Evolutionary conservation across 768 basidiomycete species (phyloP).

Genomic region (Xerocomus potaroensis): DNA sequence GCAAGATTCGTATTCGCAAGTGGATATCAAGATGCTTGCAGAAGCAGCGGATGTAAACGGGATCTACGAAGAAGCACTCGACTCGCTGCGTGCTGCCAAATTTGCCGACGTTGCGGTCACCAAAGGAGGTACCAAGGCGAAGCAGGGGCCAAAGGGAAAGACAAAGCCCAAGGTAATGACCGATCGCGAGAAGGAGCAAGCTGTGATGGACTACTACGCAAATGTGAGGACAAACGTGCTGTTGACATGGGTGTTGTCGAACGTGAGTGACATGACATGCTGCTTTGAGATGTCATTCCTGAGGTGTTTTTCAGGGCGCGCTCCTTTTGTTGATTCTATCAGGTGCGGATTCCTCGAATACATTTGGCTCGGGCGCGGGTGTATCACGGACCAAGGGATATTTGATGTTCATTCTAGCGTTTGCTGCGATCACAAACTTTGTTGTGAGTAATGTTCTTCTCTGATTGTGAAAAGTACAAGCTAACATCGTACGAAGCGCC

Average conservation of each 20-base stretch:
- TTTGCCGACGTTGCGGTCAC: slow-evolving; percentile 26
- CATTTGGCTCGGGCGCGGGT: slow-evolving; percentile 49
- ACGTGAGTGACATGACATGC: slow-evolving; percentile 45
- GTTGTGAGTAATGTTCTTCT: slow-evolving; percentile 38
- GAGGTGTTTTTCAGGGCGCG: slow-evolving; percentile 45
- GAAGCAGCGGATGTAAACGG: slow-evolving; percentile 79
- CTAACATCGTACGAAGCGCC: slow-evolving; percentile 38
- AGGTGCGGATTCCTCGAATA: slow-evolving; percentile 48
- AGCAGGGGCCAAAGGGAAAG: slow-evolving; percentile 2
- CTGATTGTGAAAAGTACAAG: background rate
- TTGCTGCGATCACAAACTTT: slow-evolving; percentile 74
- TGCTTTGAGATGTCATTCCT: background rate
- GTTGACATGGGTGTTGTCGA: slow-evolving; percentile 79
- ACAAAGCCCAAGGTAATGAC: slow-evolving; percentile 29
- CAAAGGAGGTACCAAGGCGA: slow-evolving; percentile 10
- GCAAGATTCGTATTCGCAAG: slow-evolving; percentile 74
- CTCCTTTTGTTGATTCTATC: slow-evolving; percentile 68
- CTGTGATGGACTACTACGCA: slow-evolving; percentile 83
- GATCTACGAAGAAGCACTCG: slow-evolving; percentile 79
- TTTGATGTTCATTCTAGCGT: slow-evolving; percentile 74
- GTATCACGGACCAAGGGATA: slow-evolving; percentile 66
- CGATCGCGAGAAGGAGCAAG: slow-evolving; percentile 63
- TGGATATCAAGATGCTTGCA: slow-evolving; percentile 83
- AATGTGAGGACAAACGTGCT: slow-evolving; percentile 81
- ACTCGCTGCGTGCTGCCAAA: slow-evolving; percentile 60